Evolutionary conservation across 768 basidiomycete genomes (phyloP), one percentile per base, ranked within the genome.

Genomic region (Boletus pseudo-olivaceus): DNA sequence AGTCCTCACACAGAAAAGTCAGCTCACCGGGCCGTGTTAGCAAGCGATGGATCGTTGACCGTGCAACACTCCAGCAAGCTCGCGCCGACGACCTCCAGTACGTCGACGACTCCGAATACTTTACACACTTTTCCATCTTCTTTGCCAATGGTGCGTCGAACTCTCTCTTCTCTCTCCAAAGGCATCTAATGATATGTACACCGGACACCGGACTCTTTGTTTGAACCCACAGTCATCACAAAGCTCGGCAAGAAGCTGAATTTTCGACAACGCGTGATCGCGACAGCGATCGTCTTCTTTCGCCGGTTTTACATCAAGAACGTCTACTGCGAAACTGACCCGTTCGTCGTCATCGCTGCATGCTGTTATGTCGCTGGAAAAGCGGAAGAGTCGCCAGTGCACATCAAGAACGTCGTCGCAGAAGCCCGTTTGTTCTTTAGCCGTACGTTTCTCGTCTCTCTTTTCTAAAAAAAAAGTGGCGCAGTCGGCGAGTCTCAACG

Each of bases 361-460:
- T 99, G 96, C 72, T 87, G 87, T 59, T 98, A 98, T 70, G 88
- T 98, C 33, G 95, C 96, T 9, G 92, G 95, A 0, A 99, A 99
- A 70, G 93, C 94, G 1, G 97, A 99, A 66, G 97, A 99, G 69
- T 91, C 87, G 0, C 95, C 97, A 0, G 81, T 93, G 1, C 93
- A 95, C 65, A 93, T 98, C 73, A 98, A 98, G 75, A 88, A 82
- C 59, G 85, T 98, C 29, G 86, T 96, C 27, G 72, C 84, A 2
- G 95, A 98, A 67, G 87, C 94, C 0, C 81, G 90, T 52, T 63
- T 78, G 7, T 71, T 94, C 40, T 97, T 95, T 67, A 80, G 79
- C 60, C 81, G 87, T 88, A 65, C 49, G 83, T 77, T 14, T 48
- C 34, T 27, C 26, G 1, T 34, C 9, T 17, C 15, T 6, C 3